These are phyloP conservation scores for Beauveria brongniartii DNA, from an alignment of 2,329 filamentous ascomycete species.

Conservation along the genomic window DNA sequence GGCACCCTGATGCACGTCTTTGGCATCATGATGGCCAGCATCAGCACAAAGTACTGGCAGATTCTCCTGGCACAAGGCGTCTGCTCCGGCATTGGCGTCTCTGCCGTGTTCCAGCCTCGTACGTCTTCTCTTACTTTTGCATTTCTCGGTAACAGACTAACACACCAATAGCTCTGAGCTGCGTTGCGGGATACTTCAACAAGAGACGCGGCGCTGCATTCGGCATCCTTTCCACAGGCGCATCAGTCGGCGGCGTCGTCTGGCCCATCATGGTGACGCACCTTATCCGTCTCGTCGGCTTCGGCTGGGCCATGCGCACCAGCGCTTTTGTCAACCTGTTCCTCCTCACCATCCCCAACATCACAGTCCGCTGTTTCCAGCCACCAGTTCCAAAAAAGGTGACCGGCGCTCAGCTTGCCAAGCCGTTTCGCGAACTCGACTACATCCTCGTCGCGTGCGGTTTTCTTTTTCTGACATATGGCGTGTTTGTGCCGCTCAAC, in stretches of 20 bases:
- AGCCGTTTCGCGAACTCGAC: slow-evolving; percentile 20
- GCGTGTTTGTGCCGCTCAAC: slow-evolving; percentile 26
- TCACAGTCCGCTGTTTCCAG: slow-evolving; percentile 20
- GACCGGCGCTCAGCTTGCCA: slow-evolving; percentile 20
- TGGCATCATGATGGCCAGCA: slow-evolving; percentile 54
- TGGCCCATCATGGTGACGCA: slow-evolving; percentile 32
- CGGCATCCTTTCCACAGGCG: slow-evolving; percentile 27
- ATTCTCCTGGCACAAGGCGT: slow-evolving; percentile 32
- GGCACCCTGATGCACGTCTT: slow-evolving; percentile 51
- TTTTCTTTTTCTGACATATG: slow-evolving; percentile 23
- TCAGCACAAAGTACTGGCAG: slow-evolving; percentile 35
- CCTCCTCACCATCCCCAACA: slow-evolving; percentile 24
- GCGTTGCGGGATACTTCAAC: slow-evolving; percentile 27
- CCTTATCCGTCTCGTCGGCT: slow-evolving; percentile 28
- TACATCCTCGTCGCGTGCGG: slow-evolving; percentile 21
- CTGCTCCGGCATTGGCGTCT: slow-evolving; percentile 28
- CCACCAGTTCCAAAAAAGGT: slow-evolving; percentile 17
- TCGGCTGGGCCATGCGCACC: slow-evolving; percentile 32
- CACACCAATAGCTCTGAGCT: slow-evolving; percentile 19
- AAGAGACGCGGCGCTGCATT: slow-evolving; percentile 27
- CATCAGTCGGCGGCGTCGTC: slow-evolving; percentile 30
- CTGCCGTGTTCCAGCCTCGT: slow-evolving; percentile 26
- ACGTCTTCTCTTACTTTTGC: neutral
- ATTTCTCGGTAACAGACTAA: neutral
- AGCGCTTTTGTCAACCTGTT: slow-evolving; percentile 29